These are phyloP conservation scores for Hirschioporus abietinus DNA, from an alignment of 768 basidiomycete genomes.

Conservation along the genomic window DNA sequence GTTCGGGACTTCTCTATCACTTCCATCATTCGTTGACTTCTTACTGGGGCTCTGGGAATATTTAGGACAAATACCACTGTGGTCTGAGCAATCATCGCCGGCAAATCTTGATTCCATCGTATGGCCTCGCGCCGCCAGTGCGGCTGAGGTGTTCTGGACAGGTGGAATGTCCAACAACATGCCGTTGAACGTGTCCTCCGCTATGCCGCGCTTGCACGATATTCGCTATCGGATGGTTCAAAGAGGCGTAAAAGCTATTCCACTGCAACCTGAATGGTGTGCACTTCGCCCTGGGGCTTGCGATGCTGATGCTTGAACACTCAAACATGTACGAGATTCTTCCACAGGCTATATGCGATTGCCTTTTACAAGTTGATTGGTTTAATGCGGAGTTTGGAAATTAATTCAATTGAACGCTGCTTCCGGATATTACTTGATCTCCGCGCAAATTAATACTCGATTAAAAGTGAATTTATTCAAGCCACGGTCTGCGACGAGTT, in stretches of 20 bases:
- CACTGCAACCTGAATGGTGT: conserved; percentile 70
- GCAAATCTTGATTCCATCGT: conserved; percentile 60
- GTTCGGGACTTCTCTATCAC: conserved; percentile 14
- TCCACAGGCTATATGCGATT: neutral
- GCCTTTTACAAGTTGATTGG: neutral
- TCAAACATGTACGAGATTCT: too few relatives aligned
- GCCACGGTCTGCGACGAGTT: neutral
- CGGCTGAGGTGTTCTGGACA: conserved; percentile 77
- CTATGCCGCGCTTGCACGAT: conserved; percentile 64
- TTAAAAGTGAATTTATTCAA: neutral
- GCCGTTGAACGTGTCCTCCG: conserved; percentile 34
- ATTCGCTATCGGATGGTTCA: conserved; percentile 54
- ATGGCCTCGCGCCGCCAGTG: conserved; percentile 70
- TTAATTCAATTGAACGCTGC: neutral
- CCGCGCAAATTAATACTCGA: neutral
- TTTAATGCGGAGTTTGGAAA: neutral
- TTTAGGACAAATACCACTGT: conserved; percentile 59
- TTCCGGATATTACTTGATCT: neutral
- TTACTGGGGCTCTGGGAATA: conserved; percentile 4
- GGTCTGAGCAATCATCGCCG: conserved; percentile 71
- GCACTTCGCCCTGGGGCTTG: conserved; percentile 56
- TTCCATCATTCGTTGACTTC: conserved; percentile 1
- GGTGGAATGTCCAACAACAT: conserved; percentile 30
- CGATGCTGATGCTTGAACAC: conserved; percentile 32
- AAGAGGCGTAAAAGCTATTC: conserved; percentile 53